Base-by-base conservation (phyloP, 1,284 basidiomycete species). In the Ganoderma multipileum region DNA sequence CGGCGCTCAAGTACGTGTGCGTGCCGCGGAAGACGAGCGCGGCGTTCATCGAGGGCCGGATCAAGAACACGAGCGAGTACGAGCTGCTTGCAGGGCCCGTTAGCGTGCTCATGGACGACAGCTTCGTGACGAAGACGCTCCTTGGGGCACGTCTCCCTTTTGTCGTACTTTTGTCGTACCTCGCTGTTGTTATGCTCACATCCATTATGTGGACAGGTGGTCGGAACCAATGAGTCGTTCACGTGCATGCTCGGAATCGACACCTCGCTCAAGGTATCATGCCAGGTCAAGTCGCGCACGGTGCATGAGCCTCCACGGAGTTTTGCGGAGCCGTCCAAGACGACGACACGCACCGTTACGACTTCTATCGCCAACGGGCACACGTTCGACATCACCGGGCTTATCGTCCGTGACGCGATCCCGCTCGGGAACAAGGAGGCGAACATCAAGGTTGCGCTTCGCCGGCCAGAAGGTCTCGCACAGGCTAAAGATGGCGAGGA, bases 211-310 rank as follows among this genome's bases (percentile, higher is more conserved):
- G 55, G 30, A 12, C 61, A 85, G 84, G 83, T 85, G 61, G 80
- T 87, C 61, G 82, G 81, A 65, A 81, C 82, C 0, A 81, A 83
- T 9, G 87, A 88, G 64, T 81, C 79, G 12, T 89, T 90, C 78
- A 76, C 79, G 33, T 88, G 86, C 77, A 84, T 85, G 4, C 82
- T 90, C 23, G 88, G 88, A 28, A 78, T 82, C 42, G 88, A 89
- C 75, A 72, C 83, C 2, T 81, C 79, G 28, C 59, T 68, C 59
- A 50, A 33, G 26, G 67, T 68, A 41, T 33, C 59, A 12, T 68
- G 55, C 52, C 18, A n/a, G 28, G 26, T 59, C 26, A 57, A 59
- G 38, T 55, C 63, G 9, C 60, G 77, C 54, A 79, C 78, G 7
- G 76, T 76, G 61, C 76, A 79, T 61, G 77, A 79, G 14, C 72